phyloP scores from a whole-genome alignment of 345 rosid species.

The Murraya paniculata region DNA sequence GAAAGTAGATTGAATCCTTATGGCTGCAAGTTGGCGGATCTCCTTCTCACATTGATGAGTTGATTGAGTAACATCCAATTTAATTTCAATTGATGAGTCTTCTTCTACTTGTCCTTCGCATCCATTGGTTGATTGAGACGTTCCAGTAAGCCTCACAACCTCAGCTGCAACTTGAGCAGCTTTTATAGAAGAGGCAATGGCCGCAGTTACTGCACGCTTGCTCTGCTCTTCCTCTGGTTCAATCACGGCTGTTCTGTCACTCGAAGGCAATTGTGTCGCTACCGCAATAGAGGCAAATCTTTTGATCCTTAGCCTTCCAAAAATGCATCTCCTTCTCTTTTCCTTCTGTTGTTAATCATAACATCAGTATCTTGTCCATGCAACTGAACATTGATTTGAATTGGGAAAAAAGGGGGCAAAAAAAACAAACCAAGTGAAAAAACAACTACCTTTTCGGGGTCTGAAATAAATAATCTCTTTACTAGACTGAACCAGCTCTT shows the following conservation, averaged over 20 bases:
- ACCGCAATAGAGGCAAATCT: slow-evolving; percentile 52
- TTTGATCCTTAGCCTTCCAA: slow-evolving; percentile 53
- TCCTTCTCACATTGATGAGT: slow-evolving; percentile 21
- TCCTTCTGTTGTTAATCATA: slow-evolving; percentile 39
- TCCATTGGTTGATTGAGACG: slow-evolving; percentile 23
- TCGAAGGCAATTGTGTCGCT: slow-evolving; percentile 41
- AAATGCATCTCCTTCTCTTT: slow-evolving; percentile 65
- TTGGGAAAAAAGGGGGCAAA: not conserved
- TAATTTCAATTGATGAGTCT: slow-evolving; percentile 11
- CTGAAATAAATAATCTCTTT: slow-evolving; percentile 67
- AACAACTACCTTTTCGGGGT: slow-evolving; percentile 61
- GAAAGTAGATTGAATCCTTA: slow-evolving; percentile 64
- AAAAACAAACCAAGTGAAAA: not conserved
- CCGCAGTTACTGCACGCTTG: slow-evolving; percentile 45
- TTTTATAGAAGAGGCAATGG: slow-evolving; percentile 45
- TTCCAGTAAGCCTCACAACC: slow-evolving; percentile 40
- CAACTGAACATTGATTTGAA: not conserved
- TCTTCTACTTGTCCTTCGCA: slow-evolving; percentile 28
- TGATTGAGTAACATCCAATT: slow-evolving; percentile 9
- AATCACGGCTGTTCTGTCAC: slow-evolving; percentile 1
- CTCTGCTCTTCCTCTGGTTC: slow-evolving; percentile 37
- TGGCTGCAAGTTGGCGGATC: slow-evolving; percentile 45
- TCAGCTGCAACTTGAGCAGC: slow-evolving; percentile 55
- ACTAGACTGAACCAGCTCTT: slow-evolving; percentile 67
- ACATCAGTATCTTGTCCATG: not conserved